phyloP scores from a whole-genome alignment of 2,329 filamentous ascomycete genomes.

The Kalaharituber pfeilii region DNA sequence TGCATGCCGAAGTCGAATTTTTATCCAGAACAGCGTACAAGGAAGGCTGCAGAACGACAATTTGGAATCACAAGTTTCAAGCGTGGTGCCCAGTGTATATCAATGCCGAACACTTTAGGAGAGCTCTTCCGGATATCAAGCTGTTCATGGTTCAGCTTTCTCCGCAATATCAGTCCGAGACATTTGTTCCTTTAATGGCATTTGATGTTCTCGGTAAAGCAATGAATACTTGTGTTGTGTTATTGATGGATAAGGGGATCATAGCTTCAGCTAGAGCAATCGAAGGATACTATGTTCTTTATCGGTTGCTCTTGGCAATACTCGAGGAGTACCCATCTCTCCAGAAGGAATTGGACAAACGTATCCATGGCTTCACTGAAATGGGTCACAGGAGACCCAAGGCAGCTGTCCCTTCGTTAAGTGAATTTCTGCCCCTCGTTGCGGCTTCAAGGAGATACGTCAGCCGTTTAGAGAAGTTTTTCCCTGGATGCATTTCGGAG shows the following conservation, averaged over 20 bases:
- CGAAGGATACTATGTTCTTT: not conserved
- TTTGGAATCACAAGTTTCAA: conserved; percentile 14
- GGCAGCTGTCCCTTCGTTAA: not conserved
- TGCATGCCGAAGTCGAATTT: conserved; percentile 13
- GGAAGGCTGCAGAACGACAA: conserved; percentile 10
- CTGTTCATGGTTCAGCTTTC: conserved; percentile 10
- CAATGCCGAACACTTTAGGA: conserved; percentile 12
- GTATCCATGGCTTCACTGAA: not conserved
- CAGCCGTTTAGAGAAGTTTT: too few relatives aligned
- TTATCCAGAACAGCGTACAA: conserved; percentile 10
- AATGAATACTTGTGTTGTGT: not conserved
- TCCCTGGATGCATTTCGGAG: not conserved
- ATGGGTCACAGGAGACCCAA: not conserved
- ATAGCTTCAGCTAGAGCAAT: not conserved
- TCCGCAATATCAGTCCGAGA: not conserved
- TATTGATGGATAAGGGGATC: not conserved
- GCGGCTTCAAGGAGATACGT: not conserved
- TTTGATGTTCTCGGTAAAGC: not conserved
- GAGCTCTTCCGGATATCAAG: conserved; percentile 13
- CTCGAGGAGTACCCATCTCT: not conserved
- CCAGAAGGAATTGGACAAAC: not conserved
- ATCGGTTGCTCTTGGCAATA: not conserved
- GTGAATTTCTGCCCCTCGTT: not conserved
- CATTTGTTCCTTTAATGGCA: not conserved
- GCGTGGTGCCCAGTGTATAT: conserved; percentile 15